Base-by-base conservation (phyloP, 768 basidiomycete genomes). In the Dioszegia aurantiaca region DNA sequence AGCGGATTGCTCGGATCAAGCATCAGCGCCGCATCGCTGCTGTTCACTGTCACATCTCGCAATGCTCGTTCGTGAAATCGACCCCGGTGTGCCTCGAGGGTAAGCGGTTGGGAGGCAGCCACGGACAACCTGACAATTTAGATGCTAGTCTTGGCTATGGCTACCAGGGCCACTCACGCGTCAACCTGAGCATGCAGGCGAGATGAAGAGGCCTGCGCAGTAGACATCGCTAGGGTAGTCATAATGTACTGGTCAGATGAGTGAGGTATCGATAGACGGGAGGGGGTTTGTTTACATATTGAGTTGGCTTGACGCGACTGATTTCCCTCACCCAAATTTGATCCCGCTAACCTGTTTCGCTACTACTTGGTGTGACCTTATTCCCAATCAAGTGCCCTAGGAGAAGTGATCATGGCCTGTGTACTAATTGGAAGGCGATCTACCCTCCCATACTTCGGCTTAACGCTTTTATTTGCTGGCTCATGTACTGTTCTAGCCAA, bases 1-100 rank as follows among this genome's bases (percentile, higher is more conserved):
- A 64, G n/a, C 5, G 72, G 72, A 58, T 74, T 74, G 16, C 47
- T 60, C 1, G 65, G 67, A 56, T 74, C 67, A 36, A 64, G 26
- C 56, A 60, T 62, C 65, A 64, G 58, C 9, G 63, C 63, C 40
- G 61, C 59, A 47, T 69, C 70, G 39, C 63, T 63, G 27, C 61
- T 62, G 52, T 59, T 68, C 28, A 42, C 42, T 10, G 66, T 69
- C 14, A 69, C 63, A 60, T 70, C 64, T 23, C 54, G 24, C 43
- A 73, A 37, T 6, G 67, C 69, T 42, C 62, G 42, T 39, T 70
- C 67, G 14, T 65, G 64, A 56, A 73, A 73, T 37, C 45, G 30
- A 26, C 68, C 69, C 16, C 63, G 62, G 41, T 68, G 61, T 23
- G 46, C 21, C 12, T 64, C 46, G 30, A 73, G 59, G 40, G 68